Evolutionary conservation across 805 yeast species (phyloP).

Genomic region (Wickerhamomyces hampshirensis): DNA sequence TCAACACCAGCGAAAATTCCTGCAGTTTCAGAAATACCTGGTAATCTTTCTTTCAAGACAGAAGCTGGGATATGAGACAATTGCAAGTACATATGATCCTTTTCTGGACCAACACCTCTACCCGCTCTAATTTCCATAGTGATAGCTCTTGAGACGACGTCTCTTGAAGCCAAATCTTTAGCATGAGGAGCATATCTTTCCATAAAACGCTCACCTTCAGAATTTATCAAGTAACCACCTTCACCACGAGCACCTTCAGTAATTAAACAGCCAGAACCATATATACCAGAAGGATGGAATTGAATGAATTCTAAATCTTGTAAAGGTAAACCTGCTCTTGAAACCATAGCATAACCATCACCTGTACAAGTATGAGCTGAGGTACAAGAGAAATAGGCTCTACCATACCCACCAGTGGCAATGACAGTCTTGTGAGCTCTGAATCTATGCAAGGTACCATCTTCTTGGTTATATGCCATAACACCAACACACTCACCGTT

Average conservation of each 20-base stretch:
- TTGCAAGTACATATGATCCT: slow-evolving; percentile 94
- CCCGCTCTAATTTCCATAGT: slow-evolving; percentile 98
- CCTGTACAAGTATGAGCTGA: slow-evolving; percentile 99
- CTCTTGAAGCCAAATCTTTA: slow-evolving; percentile 97
- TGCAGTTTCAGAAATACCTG: slow-evolving; percentile 99
- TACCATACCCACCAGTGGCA: slow-evolving; percentile 99
- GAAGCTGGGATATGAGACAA: slow-evolving; percentile 89
- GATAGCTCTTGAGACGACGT: slow-evolving; percentile 96
- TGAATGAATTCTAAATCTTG: slow-evolving; percentile 97
- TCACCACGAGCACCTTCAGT: slow-evolving; percentile 99
- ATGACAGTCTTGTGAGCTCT: slow-evolving; percentile 93
- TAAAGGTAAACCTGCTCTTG: slow-evolving; percentile 96
- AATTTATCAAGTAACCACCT: slow-evolving; percentile 95
- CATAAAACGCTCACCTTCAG: slow-evolving; percentile 99
- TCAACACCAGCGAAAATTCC: slow-evolving; percentile 98
- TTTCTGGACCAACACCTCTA: slow-evolving; percentile 96
- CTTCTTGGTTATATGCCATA: slow-evolving; percentile 97
- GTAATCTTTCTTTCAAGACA: slow-evolving; percentile 90
- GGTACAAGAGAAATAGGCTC: slow-evolving; percentile 98
- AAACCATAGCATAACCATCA: slow-evolving; percentile 97
- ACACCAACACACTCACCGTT: slow-evolving; percentile 96
- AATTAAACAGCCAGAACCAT: slow-evolving; percentile 97
- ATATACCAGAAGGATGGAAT: slow-evolving; percentile 99
- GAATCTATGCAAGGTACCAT: slow-evolving; percentile 97
- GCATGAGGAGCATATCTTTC: slow-evolving; percentile 99